A percentile compares a stretch with the other conserved stretches of the same genome.
Conservation (phyloP, 2,329 filamentous ascomycete species). For the Colletotrichum musicola region DNA sequence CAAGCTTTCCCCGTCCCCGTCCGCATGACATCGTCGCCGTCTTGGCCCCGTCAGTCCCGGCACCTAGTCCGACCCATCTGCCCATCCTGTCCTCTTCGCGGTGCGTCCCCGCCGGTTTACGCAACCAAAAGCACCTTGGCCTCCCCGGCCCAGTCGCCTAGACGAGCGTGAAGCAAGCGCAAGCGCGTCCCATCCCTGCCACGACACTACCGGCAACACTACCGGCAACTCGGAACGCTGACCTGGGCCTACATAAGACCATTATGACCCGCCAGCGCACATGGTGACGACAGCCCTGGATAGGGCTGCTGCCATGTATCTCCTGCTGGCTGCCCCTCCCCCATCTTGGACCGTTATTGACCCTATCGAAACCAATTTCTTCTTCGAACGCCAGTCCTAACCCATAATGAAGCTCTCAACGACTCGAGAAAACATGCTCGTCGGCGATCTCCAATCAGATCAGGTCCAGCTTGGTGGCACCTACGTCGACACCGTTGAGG, state of each 20-base stretch:
- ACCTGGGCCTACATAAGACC: conserved; percentile 21
- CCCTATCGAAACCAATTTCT: background rate
- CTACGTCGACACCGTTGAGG: conserved; percentile 46
- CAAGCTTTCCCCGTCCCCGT: conserved; percentile 34
- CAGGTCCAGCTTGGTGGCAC: conserved; percentile 28
- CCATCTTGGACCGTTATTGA: background rate
- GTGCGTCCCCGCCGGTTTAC: conserved; percentile 15
- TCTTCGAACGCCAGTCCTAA: too few relatives aligned
- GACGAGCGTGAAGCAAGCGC: conserved; percentile 17
- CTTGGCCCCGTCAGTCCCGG: conserved; percentile 32
- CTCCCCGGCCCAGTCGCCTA: conserved; percentile 4
- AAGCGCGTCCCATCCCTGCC: conserved; percentile 8
- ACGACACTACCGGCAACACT: conserved; percentile 13
- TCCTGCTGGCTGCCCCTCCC: background rate
- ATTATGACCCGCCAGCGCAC: conserved; percentile 17
- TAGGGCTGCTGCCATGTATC: conserved; percentile 17
- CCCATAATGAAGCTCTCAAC: conserved; percentile 24
- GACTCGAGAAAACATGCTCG: conserved; percentile 15
- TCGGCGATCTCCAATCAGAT: conserved; percentile 25
- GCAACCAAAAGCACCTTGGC: conserved; percentile 21
- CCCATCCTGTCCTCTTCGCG: conserved; percentile 4
- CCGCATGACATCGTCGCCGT: conserved; percentile 32
- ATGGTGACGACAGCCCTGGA: conserved; percentile 25
- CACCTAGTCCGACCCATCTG: conserved; percentile 13
- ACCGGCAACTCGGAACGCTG: conserved; percentile 24